Base-by-base conservation (phyloP, 371 early-diverging fungal genomes). In the Phascolomyces articulosus region DNA sequence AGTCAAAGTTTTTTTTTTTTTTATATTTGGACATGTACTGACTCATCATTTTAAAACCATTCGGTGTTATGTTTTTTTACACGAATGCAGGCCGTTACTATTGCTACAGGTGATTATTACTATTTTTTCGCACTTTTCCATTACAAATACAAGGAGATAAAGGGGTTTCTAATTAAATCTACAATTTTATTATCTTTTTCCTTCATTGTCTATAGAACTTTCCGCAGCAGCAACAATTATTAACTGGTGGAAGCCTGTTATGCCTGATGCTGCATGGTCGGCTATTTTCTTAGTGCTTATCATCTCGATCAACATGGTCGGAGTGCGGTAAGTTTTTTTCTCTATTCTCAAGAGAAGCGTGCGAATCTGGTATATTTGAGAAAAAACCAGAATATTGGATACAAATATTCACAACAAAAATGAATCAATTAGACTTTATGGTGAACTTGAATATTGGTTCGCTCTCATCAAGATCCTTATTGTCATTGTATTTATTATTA, bases 391-490 rank as follows among this genome's bases (percentile, higher is more conserved):
- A 34, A 2, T 34, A 1, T 9, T 34, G 34, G 34, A 34, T 34
- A n/a, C n/a, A n/a, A n/a, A n/a, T n/a, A n/a, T n/a, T n/a, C 11
- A 34, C 34, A 11, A 11, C 34, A 34, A 0, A 34, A n/a, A n/a
- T n/a, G n/a, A n/a, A 34, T 34, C 2, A 9, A 34, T 34, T 56
- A 65, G 69, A 60, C 54, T 82, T 0, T 87, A 86, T 64, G 92
- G 90, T 69, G 92, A 91, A 69, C 62, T 86, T 16, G 92, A 91
- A 73, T 91, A 90, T 65, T 90, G 91, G 91, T 86, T 92, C 72
- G 77, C 88, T 15, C 61, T 85, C 40, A 73, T 91, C 58, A 91
- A 92, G 67, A 87, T 92, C 28, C 67, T 86, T 20, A 81, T 89
- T 27, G 85, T 90, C 2, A 66, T 91, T 24, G 81, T 91, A 16